These are phyloP conservation scores for Penicillium hordei DNA, from an alignment of 2,329 filamentous ascomycete species.

Conservation along the genomic window DNA sequence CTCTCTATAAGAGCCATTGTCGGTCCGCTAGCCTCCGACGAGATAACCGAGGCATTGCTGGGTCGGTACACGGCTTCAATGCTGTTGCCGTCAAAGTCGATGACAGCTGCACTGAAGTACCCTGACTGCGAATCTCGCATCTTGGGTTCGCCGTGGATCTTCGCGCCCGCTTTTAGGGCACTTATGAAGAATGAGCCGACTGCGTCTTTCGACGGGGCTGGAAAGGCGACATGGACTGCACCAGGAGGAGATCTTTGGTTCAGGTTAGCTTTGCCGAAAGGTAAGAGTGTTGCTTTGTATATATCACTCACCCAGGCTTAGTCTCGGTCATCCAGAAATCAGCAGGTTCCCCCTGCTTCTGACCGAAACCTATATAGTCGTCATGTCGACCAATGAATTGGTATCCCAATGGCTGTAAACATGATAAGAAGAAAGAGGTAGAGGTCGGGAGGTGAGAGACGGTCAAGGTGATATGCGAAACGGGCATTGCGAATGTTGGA, in stretches of 20 bases:
- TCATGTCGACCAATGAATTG: conserved; percentile 65
- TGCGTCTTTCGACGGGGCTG: conserved; percentile 63
- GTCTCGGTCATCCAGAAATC: conserved; percentile 66
- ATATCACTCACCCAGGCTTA: conserved; percentile 54
- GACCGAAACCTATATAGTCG: conserved; percentile 61
- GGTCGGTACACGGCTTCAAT: conserved; percentile 71
- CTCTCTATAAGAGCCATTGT: conserved; percentile 40
- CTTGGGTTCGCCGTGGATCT: conserved; percentile 58
- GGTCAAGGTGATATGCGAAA: conserved; percentile 63
- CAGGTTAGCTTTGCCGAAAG: conserved; percentile 14
- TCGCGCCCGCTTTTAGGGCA: conserved; percentile 65
- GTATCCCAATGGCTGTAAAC: conserved; percentile 75
- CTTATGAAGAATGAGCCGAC: conserved; percentile 71
- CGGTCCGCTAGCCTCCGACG: conserved; percentile 32
- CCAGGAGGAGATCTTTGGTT: conserved; percentile 48
- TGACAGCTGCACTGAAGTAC: conserved; percentile 63
- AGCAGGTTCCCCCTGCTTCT: conserved; percentile 52
- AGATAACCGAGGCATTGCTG: conserved; percentile 26
- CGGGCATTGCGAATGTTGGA: conserved; percentile 50
- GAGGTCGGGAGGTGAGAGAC: conserved; percentile 78
- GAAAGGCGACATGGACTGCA: conserved; percentile 65
- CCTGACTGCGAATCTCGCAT: conserved; percentile 54
- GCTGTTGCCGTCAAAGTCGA: conserved; percentile 80
- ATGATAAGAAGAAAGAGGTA: conserved; percentile 78
- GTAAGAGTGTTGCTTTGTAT: neutral